Evolutionary conservation across 1,139 yeast genomes (phyloP), one percentile per base, ranked within the genome.

Genomic region (Meyerozyma carpophila): DNA sequence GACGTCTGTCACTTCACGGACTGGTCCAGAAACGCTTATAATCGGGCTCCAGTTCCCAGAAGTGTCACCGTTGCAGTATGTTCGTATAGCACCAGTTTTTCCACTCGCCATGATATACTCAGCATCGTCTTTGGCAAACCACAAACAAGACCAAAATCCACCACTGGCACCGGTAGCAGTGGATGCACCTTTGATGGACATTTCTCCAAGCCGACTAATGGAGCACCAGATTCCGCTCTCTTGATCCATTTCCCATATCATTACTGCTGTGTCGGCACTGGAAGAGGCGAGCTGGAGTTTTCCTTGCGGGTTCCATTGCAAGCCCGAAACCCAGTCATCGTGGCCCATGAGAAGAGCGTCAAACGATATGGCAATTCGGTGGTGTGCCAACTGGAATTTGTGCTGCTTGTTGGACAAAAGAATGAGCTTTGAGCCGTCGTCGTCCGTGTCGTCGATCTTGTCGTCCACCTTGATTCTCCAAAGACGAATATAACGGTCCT

Each of bases 161-260:
- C 98, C 98, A 2, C 96, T 81, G 0, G 98, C 87, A 9, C 99
- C 99, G 0, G 98, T 93, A 3, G 98, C 98, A 0, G 98, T 91
- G 4, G 95, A 86, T 0, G 98, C 96, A 53, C 99, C 99, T 63
- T 93, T 93, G 42, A 90, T 84, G 37, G 96, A 84, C 54, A 93
- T 74, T 57, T 93, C 98, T 34, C 99, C 99, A 27, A 94, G 67
- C 55, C 98, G 71, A 28, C 83, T 73, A 16, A 75, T 73, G 48
- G 95, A 87, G 16, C 87, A 75, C 98, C 98, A 94, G 41, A 93
- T 84, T 2, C 97, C 98, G 3, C 96, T 86, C 4, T 78, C 74
- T 36, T 67, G 66, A 63, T 93, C 98, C 56, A 95, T 93, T 56
- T 84, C 84, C 98, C 98, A 94, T n/a, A 91, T 69, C 88, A 94